Conservation (phyloP, 1,284 basidiomycete genomes). For the Moesziomyces sp. region DNA sequence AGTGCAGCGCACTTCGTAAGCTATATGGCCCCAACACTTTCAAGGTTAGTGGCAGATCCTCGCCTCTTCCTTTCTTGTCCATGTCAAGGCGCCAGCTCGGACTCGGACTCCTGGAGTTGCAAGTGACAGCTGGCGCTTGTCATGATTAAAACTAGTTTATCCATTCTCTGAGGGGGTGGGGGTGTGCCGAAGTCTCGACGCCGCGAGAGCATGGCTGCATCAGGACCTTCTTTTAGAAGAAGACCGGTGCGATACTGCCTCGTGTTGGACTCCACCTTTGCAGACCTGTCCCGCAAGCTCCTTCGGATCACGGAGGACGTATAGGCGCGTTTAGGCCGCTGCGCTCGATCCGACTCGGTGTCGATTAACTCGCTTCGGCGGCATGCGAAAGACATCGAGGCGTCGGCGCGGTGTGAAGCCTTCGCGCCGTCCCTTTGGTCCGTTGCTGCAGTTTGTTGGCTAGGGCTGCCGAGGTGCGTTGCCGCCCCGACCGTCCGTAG, state of each 20-base stretch:
- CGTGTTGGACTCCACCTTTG: slow-evolving; percentile 25
- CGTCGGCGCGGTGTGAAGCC: slow-evolving; percentile 39
- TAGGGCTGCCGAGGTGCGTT: slow-evolving; percentile 24
- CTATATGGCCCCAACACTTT: not conserved
- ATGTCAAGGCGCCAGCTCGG: not conserved
- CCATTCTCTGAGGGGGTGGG: slow-evolving; percentile 57
- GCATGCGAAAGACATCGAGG: slow-evolving; percentile 46
- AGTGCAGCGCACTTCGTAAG: not conserved
- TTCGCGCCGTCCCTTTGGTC: slow-evolving; percentile 28
- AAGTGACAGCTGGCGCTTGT: slow-evolving; percentile 5
- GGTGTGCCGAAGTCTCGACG: slow-evolving; percentile 34
- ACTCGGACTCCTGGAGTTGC: not conserved
- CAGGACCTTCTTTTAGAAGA: slow-evolving; percentile 7
- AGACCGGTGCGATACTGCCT: slow-evolving; percentile 6
- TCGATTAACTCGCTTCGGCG: slow-evolving; percentile 51
- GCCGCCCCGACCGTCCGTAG: slow-evolving; percentile 45
- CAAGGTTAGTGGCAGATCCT: slow-evolving; percentile 20
- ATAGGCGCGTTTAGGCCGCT: slow-evolving; percentile 41
- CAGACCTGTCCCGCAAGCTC: slow-evolving; percentile 16
- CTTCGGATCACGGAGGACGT: not conserved
- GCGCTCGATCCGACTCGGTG: slow-evolving; percentile 8
- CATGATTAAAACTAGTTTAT: slow-evolving; percentile 60
- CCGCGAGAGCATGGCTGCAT: slow-evolving; percentile 5
- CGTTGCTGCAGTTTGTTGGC: slow-evolving; percentile 8
- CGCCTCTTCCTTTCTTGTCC: not conserved